phyloP scores from a whole-genome alignment of 2,329 filamentous ascomycete species.

The Metarhizium anisopliae region DNA sequence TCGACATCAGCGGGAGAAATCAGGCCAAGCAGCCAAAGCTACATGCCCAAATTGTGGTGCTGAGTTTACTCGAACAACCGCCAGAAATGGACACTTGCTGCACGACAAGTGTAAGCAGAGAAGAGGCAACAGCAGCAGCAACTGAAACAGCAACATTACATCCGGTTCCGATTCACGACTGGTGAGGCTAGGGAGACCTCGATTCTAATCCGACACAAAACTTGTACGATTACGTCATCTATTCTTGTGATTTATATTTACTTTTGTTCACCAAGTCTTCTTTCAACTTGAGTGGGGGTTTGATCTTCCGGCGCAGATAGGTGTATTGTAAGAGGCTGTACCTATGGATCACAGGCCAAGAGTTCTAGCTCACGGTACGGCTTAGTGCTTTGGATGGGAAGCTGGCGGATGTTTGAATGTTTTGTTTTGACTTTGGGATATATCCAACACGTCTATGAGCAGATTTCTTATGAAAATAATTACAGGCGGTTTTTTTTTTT shows the following conservation, averaged over 20 bases:
- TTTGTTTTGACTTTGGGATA: neutral
- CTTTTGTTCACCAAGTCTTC: neutral
- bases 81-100: slow-evolving; percentile 73
- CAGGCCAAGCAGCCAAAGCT: slow-evolving; percentile 80
- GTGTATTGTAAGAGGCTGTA: too few relatives aligned
- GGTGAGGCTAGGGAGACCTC: neutral
- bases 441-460: neutral
- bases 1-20: slow-evolving; percentile 89
- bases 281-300: neutral
- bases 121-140: slow-evolving; percentile 8
- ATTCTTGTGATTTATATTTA: neutral
- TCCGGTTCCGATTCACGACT: neutral
- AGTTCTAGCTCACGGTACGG: too few relatives aligned
- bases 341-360: too few relatives aligned
- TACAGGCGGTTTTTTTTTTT: neutral
- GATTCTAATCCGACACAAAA: neutral
- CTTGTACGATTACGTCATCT: neutral
- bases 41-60: slow-evolving; percentile 86
- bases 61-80: slow-evolving; percentile 83
- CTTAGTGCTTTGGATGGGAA: too few relatives aligned
- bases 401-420: too few relatives aligned
- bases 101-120: slow-evolving; percentile 88
- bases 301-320: neutral
- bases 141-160: neutral
- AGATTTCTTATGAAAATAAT: neutral